phyloP scores from a whole-genome alignment of 2,329 filamentous ascomycete species.

The Ophiocordyceps camponoti-leonardi region DNA sequence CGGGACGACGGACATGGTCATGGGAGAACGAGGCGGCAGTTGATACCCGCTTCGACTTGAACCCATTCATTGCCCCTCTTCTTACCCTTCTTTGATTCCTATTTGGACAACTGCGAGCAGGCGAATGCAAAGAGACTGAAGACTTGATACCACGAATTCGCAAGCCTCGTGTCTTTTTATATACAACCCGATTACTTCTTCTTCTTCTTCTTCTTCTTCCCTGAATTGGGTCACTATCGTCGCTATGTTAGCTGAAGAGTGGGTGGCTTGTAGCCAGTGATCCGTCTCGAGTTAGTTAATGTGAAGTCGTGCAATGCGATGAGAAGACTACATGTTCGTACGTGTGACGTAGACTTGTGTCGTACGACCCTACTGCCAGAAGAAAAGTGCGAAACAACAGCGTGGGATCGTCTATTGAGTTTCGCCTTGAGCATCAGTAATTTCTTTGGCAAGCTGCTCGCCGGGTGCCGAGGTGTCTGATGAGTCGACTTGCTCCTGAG shows the following conservation, averaged over 20 bases:
- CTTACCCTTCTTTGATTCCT: constrained; percentile 5
- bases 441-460: not conserved
- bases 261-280: not conserved
- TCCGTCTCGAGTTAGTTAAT: not conserved
- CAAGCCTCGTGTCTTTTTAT: constrained; percentile 2
- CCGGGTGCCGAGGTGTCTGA: not conserved
- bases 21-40: constrained; percentile 2
- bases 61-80: constrained; percentile 4
- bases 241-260: not conserved
- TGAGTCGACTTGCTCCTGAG: constrained; percentile 26
- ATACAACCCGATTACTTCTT: constrained; percentile 1
- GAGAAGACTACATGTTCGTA: not conserved
- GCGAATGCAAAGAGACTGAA: constrained; percentile 2
- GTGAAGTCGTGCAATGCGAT: not conserved
- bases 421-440: not conserved
- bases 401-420: not conserved
- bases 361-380: too few relatives aligned
- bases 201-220: too few relatives aligned
- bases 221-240: not conserved
- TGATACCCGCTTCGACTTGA: not conserved
- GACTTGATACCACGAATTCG: constrained; percentile 4
- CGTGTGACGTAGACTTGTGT: too few relatives aligned
- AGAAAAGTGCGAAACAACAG: too few relatives aligned
- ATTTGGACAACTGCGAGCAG: constrained; percentile 4
- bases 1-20: constrained; percentile 5